Evolutionary conservation across 2,329 filamentous ascomycete species (phyloP), one percentile per base, ranked within the genome.

Genomic region (Lachnellula cervina): DNA sequence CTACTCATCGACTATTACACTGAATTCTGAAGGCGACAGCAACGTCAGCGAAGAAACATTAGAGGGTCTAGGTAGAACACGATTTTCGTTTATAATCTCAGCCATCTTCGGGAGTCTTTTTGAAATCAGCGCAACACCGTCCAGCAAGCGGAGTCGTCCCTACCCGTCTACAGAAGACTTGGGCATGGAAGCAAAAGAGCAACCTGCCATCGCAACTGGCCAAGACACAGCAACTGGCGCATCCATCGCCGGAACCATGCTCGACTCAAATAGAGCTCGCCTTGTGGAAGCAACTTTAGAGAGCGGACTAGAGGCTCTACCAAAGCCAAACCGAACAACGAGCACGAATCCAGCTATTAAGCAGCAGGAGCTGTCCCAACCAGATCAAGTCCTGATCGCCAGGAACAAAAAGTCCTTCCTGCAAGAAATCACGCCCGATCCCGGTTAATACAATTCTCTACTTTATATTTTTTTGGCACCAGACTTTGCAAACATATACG

Each of bases 11-110:
- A 89, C 93, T 64, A 86, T 95, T 69, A 91, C 89, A 72, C 80
- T 99, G 70, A 96, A 90, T 68, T 80, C 90, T 59, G 94, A 99
- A 79, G 94, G 94, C 72, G 94, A 97, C 76, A 94, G 94, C 64
- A 81, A 89, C 67, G 86, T 97, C 67, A 90, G 87, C 77, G 92
- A 96, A 76, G 90, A 96, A 71, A 88, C 87, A 70, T 82, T 96
- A 69, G 84, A 96, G 80, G 89, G 92, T 76, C 79, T 96, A 92
- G 93, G 93, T 96, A 97, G 81, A 83, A 80, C 79, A 72, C 84
- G 82, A 76, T 80, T 90, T 81, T 85, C 83, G 76, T 81, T 91
- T 82, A 76, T 32, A 32, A 32, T 87, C 72, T 80, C 83, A 73
- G 79, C 81, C 75, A 78, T 91, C 67, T 89, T 92, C 79, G 88